These are phyloP conservation scores for Cryptococcus jaspeensis DNA, from an alignment of 1,284 basidiomycete species.

Conservation along the genomic window DNA sequence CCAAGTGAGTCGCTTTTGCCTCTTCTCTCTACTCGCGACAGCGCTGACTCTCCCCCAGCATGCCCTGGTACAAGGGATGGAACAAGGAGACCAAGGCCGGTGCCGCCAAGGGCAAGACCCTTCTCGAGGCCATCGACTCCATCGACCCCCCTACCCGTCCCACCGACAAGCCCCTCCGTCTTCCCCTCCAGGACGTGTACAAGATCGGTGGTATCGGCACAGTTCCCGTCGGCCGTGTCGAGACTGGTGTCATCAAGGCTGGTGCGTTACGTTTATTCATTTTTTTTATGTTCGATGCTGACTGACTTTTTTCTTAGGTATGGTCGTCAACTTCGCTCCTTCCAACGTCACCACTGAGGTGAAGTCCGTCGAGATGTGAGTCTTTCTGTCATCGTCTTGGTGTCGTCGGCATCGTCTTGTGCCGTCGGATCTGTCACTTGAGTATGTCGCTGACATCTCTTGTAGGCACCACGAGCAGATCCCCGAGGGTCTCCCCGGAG, in stretches of 20 bases:
- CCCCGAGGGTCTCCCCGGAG: slow-evolving; percentile 90
- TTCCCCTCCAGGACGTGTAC: slow-evolving; percentile 99
- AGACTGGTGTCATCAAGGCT: slow-evolving; percentile 99
- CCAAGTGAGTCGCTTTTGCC: slow-evolving; percentile 62
- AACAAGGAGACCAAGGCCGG: slow-evolving; percentile 92
- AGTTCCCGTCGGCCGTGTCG: slow-evolving; percentile 99
- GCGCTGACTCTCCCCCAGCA: slow-evolving; percentile 57
- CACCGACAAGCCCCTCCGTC: slow-evolving; percentile 99
- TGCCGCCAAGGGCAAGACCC: slow-evolving; percentile 94
- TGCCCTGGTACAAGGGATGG: slow-evolving; percentile 99
- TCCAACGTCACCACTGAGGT: slow-evolving; percentile 99
- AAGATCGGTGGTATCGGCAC: slow-evolving; percentile 99
- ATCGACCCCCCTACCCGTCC: slow-evolving; percentile 97
- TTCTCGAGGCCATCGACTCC: slow-evolving; percentile 99
- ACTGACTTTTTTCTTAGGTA: slow-evolving; percentile 64
- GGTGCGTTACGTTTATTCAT: slow-evolving; percentile 53
- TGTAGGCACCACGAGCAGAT: slow-evolving; percentile 91
- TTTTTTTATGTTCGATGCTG: slow-evolving; percentile 1
- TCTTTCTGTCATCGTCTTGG: no score
- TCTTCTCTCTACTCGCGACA: slow-evolving; percentile 3
- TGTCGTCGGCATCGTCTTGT: no score
- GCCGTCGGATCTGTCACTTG: no score
- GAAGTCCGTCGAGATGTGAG: slow-evolving; percentile 99
- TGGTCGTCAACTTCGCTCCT: slow-evolving; percentile 97
- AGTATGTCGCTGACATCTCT: slow-evolving; percentile 56